These are phyloP conservation scores for Jacaranda mimosifolia DNA, from an alignment of 257 asterid species.

Conservation along the genomic window DNA sequence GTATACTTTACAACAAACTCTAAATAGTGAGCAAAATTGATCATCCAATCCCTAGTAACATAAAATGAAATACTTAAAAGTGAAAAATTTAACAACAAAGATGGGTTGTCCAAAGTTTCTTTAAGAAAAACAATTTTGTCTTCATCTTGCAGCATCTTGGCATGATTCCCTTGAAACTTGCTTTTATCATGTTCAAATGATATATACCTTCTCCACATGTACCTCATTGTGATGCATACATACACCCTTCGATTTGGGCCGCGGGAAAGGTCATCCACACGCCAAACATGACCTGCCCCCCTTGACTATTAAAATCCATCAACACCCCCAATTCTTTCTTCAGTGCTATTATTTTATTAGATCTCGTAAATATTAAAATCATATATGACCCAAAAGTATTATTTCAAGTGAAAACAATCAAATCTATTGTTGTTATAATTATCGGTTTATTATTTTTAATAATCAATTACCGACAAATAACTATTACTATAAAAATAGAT, in stretches of 20 bases:
- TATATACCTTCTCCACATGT: conserved; percentile 28
- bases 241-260: conserved; percentile 37
- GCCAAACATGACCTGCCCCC: conserved; percentile 37
- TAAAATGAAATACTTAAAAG: no score
- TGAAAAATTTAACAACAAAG: conserved; percentile 21
- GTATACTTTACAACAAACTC: neutral
- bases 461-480: neutral
- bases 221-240: conserved; percentile 38
- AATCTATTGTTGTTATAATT: no score
- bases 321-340: neutral
- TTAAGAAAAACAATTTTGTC: neutral
- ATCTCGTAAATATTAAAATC: neutral
- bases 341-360: conserved; percentile 2
- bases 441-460: neutral
- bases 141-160: conserved; percentile 1
- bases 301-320: conserved; percentile 25
- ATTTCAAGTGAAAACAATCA: neutral
- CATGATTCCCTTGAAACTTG: conserved; percentile 37
- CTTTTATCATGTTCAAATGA: conserved; percentile 26
- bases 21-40: neutral
- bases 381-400: neutral
- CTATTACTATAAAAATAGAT: neutral
- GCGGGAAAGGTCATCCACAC: conserved; percentile 35
- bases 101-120: conserved; percentile 26
- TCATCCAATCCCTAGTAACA: neutral